Evolutionary conservation across 176 grass and related monocot genomes (phyloP), one percentile per base, ranked within the genome.

Genomic region (Oryza punctata): DNA sequence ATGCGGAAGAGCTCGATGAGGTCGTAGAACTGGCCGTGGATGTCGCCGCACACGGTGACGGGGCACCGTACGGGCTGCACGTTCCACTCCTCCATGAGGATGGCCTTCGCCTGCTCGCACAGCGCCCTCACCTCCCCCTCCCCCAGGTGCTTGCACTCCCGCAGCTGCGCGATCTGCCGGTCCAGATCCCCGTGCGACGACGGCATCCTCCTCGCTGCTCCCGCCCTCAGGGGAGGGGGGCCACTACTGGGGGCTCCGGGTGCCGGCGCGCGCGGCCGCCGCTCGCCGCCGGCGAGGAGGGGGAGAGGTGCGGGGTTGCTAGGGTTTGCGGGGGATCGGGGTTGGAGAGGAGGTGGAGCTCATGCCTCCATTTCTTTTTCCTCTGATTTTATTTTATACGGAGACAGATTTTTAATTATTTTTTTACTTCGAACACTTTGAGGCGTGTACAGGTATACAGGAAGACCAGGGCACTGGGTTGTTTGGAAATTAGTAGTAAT

Each of bases 11-110:
- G 88, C 92, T 98, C 95, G 82, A 98, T 89, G 81, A 98, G 95
- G 91, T 98, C 95, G 76, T 98, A 91, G 84, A 98, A 95, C 91
- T 98, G 95, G 10, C 95, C 95, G 81, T 98, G 95, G 82, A 98
- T 95, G 85, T 98, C 95, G 21, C 95, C 95, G 72, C 95, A 98
- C 54, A 98, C 95, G 52, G 95, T 98, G 76, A 98, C 95, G 79
- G 95, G 95, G 87, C 95, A 98, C 24, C 91, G 86, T 5, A 98
- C 95, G 15, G 92, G 95, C 91, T 98, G 95, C 59, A 98, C 95
- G 83, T 95, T 98, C 95, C 95, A 98, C 83, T 98, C 95, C 91
- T 98, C 95, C 88, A 91, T 89, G 45, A 98, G 91, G 74, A 98
- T 95, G 52, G 92, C 88, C 86, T 94, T 94, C 60, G 95, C 95